These are phyloP conservation scores for Euclidium syriacum DNA, from an alignment of 345 rosid species.

Conservation along the genomic window DNA sequence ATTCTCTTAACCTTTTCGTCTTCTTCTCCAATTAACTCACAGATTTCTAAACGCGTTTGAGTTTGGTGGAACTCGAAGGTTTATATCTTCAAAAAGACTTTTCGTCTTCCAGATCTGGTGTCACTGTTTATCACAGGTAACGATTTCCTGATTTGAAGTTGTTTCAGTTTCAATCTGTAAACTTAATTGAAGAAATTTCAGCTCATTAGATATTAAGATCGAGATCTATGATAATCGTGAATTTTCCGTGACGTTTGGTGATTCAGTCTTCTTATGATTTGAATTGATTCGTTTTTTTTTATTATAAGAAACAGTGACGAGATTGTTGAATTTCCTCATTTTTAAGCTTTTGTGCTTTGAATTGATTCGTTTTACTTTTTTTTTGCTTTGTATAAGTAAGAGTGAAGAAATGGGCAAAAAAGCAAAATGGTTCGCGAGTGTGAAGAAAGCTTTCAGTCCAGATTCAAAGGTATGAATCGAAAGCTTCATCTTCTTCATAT, in stretches of 20 bases:
- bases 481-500: too few relatives aligned
- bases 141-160: not conserved
- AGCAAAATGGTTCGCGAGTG: constrained; percentile 86
- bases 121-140: constrained; percentile 21
- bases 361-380: not conserved
- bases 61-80: not conserved
- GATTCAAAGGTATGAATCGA: constrained; percentile 52
- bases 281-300: too few relatives aligned
- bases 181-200: not conserved
- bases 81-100: not conserved
- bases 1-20: constrained; percentile 18
- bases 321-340: not conserved
- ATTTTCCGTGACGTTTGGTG: not conserved
- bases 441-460: constrained; percentile 84
- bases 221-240: not conserved
- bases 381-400: constrained; percentile 24
- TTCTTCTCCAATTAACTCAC: constrained; percentile 18
- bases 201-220: constrained; percentile 24
- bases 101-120: constrained; percentile 25
- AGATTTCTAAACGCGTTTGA: not conserved
- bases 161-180: not conserved
- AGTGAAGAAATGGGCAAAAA: constrained; percentile 78
- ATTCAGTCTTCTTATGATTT: too few relatives aligned
- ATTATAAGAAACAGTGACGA: too few relatives aligned
- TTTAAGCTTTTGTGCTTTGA: constrained; percentile 2